Percentiles rank a stretch among this genome's conserved stretches.
Evolutionary conservation across 352 stramenopile genomes (phyloP).

Genomic region (Phytophthora pini): DNA sequence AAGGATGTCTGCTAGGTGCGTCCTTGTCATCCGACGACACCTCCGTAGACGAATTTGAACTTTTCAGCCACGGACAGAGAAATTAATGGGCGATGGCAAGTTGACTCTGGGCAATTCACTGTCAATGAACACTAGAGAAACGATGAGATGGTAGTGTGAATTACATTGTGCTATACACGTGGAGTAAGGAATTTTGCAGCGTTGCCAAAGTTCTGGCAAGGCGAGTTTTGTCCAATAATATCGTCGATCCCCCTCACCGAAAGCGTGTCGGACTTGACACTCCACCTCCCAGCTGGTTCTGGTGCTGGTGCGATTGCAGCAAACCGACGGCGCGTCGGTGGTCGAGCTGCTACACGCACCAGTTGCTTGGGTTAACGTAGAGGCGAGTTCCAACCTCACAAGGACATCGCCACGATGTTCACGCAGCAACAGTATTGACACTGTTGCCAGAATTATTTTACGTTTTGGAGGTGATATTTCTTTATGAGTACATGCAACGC

Average conservation of each 20-base stretch:
- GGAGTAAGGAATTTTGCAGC: too few relatives aligned
- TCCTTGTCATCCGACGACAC: background rate
- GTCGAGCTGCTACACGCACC: slow-evolving; percentile 2
- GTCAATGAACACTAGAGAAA: too few relatives aligned
- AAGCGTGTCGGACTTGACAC: slow-evolving; percentile 3
- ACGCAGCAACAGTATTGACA: too few relatives aligned
- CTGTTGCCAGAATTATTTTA: background rate
- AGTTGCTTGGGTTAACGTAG: slow-evolving; percentile 5
- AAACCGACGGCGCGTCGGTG: background rate
- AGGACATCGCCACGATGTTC: too few relatives aligned
- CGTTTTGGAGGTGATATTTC: slow-evolving; percentile 14
- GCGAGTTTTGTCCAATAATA: background rate
- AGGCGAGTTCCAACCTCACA: background rate
- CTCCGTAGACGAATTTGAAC: background rate
- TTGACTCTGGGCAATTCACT: background rate
- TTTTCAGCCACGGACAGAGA: background rate
- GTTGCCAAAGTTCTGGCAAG: too few relatives aligned
- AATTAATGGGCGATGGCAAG: background rate
- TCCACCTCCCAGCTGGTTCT: background rate
- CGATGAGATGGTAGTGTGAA: too few relatives aligned
- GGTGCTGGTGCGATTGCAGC: background rate
- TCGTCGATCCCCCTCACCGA: background rate
- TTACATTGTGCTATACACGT: too few relatives aligned
- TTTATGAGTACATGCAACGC: slow-evolving; percentile 26
- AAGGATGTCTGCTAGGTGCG: slow-evolving; percentile 9